Evolutionary conservation across 2,329 filamentous ascomycete species (phyloP).

Genomic region (Thermoascus crustaceus): DNA sequence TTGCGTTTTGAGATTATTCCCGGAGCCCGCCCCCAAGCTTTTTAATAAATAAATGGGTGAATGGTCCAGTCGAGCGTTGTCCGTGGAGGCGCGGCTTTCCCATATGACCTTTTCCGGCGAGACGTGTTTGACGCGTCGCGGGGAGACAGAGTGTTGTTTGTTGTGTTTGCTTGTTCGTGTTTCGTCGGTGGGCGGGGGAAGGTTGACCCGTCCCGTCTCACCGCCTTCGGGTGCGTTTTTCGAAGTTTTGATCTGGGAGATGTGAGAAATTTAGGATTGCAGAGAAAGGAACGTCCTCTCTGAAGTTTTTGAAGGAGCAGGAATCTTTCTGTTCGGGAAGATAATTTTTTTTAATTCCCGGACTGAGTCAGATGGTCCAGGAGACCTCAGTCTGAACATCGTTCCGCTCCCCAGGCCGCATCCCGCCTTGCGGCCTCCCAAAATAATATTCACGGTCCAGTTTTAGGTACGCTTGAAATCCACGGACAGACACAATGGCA

Average conservation of each 20-base stretch:
- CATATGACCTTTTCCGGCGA: slow-evolving; percentile 31
- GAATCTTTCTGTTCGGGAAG: too few species aligned
- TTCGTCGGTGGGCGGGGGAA: too few species aligned
- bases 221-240: slow-evolving; percentile 21
- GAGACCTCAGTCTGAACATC: too few species aligned
- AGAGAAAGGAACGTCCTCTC: too few species aligned
- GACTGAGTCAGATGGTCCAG: too few species aligned
- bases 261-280: slow-evolving; percentile 7
- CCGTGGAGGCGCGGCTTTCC: slow-evolving; percentile 9
- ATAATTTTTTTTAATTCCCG: too few species aligned
- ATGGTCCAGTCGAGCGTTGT: neutral
- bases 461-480: too few species aligned
- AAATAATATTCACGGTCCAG: too few species aligned
- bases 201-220: slow-evolving; percentile 18
- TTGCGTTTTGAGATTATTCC: slow-evolving; percentile 5
- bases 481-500: slow-evolving; percentile 51
- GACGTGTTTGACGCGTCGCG: slow-evolving; percentile 34
- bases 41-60: neutral
- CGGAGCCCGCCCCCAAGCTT: neutral
- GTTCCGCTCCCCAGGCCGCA: too few species aligned
- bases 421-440: too few species aligned
- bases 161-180: slow-evolving; percentile 19
- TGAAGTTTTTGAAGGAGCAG: too few species aligned
- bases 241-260: slow-evolving; percentile 13
- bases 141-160: slow-evolving; percentile 17